phyloP scores from a whole-genome alignment of 164 flowering plant species.

The Berberis vulgaris region DNA sequence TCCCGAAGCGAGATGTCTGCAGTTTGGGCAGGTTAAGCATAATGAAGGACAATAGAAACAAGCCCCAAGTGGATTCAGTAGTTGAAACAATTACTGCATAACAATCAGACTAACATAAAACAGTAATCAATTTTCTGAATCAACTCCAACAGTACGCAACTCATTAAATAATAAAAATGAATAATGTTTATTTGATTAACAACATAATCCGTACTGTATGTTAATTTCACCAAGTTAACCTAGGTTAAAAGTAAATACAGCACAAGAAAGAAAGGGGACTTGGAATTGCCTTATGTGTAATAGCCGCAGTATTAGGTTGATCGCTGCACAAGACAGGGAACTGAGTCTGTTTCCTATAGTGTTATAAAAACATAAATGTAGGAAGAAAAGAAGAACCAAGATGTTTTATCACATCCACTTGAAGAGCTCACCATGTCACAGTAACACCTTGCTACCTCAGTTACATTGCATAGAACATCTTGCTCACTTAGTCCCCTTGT shows the following conservation, averaged over 20 bases:
- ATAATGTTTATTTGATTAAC: not conserved
- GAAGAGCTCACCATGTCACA: constrained; percentile 4
- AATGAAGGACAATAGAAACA: no score
- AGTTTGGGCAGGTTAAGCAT: no score
- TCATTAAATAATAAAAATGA: not conserved
- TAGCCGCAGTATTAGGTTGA: not conserved
- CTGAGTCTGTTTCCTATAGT: constrained; percentile 6
- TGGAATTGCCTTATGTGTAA: not conserved
- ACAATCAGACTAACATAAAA: no score
- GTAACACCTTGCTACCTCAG: no score
- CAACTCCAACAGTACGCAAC: no score
- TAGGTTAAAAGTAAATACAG: not conserved
- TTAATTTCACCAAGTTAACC: not conserved
- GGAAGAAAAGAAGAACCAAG: no score
- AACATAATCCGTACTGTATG: not conserved
- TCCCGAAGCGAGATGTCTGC: no score
- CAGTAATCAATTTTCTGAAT: no score
- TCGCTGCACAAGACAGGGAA: not conserved
- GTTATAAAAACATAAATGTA: no score
- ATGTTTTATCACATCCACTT: constrained; percentile 5
- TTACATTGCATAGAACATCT: not conserved
- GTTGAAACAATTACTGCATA: no score
- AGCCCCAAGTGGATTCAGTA: no score
- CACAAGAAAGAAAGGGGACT: not conserved
- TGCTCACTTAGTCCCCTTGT: constrained; percentile 52